Base-by-base conservation (phyloP, 495 filamentous ascomycete genomes). In the Articulospora tetracladia region DNA sequence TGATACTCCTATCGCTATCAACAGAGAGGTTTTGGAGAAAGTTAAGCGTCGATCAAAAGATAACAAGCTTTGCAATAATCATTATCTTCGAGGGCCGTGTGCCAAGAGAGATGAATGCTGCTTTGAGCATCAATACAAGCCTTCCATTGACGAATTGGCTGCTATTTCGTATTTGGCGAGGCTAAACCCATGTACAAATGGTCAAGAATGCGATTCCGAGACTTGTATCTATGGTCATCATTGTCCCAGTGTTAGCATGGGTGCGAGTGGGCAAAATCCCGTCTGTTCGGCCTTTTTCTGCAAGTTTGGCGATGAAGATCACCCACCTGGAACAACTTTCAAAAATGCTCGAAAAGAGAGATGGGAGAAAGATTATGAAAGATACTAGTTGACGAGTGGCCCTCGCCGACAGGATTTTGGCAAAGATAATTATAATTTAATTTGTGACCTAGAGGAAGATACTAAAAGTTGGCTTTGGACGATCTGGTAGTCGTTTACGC, bases 211-310 rank as follows among this genome's bases (percentile, higher is more conserved):
- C 68, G 84, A 88, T 32, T 84, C 86, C 44, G 73, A 83, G 0
- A 85, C 89, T 55, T 96, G 92, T 73, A 93, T 93, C 50, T 95
- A 94, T 66, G 91, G 92, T 17, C 92, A 96, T 68, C 77, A 81
- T 46, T 66, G 62, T 36, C 62, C 61, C 20, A 55, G 48, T 61
- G 30, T 41, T 12, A 44, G 6, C 23, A 26, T 32, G n/a, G 36
- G 27, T 2, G 2, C 47, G 15, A 56, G 55, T 15, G 72, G 78
- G 2, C 55, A 64, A 6, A 68, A 76, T 24, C 74, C 74, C 3
- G 58, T 70, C 7, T 82, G 79, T 59, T 70, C 60, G 0, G 70
- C 77, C 23, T 72, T 73, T 22, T 70, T 69, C 22, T 83, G 80
- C 69, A 75, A 77, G 34, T 83, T 79, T 66, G 58, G 56, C 20